Percentiles rank a stretch among this genome's conserved stretches.
phyloP scores from a whole-genome alignment of 208 protist species.

The Jaenimonas drosophilae region DNA sequence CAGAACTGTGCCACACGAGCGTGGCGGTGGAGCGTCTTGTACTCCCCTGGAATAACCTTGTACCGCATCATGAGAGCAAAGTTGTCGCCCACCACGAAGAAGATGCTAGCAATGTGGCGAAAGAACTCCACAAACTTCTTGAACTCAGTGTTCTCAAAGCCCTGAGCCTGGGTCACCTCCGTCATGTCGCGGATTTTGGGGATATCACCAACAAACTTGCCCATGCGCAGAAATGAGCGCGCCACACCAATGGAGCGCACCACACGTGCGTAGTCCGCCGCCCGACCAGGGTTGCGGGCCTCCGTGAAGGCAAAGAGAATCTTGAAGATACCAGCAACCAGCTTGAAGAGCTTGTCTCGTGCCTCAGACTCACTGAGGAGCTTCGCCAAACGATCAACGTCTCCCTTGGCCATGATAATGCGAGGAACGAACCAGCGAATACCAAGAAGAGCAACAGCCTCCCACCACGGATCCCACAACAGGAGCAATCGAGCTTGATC shows the following conservation, averaged over 20 bases:
- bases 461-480: too few relatives aligned
- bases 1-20: constrained; percentile 13
- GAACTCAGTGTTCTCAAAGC: constrained; percentile 16
- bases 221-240: constrained; percentile 37
- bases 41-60: constrained; percentile 5
- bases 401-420: too few relatives aligned
- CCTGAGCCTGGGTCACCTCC: constrained; percentile 24
- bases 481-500: too few relatives aligned
- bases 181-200: constrained; percentile 22
- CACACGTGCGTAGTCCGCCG: constrained; percentile 5
- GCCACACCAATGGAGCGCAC: constrained; percentile 12
- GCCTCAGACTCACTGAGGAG: constrained; percentile 30
- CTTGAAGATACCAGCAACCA: constrained; percentile 18
- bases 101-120: constrained; percentile 16
- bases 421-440: too few relatives aligned
- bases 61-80: constrained; percentile 19
- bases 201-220: constrained; percentile 25
- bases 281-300: not conserved
- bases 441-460: too few relatives aligned
- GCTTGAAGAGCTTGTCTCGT: constrained; percentile 48
- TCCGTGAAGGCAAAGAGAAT: constrained; percentile 4
- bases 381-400: too few relatives aligned
- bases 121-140: constrained; percentile 47
- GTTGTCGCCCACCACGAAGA: constrained; percentile 42
- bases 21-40: not conserved